phyloP scores from a whole-genome alignment of 768 basidiomycete genomes.

The Auriscalpium orientale region DNA sequence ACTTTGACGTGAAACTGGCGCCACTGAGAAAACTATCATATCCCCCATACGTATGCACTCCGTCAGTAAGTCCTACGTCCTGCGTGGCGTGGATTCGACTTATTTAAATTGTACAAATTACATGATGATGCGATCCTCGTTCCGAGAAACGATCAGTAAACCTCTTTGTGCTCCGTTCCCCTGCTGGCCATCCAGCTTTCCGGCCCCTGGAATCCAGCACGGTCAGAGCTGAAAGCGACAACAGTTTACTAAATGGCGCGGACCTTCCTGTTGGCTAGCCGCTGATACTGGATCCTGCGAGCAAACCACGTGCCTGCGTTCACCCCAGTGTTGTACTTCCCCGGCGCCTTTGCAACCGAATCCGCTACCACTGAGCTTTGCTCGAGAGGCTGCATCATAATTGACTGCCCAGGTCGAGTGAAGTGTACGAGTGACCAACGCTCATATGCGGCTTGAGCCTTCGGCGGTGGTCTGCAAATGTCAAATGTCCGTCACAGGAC shows the following conservation, averaged over 20 bases:
- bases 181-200: slow-evolving; percentile 10
- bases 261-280: neutral
- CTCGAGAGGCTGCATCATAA: neutral
- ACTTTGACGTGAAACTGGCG: too few relatives aligned
- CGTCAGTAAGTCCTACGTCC: too few relatives aligned
- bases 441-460: slow-evolving; percentile 41
- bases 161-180: slow-evolving; percentile 7
- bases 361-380: neutral
- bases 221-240: too few relatives aligned
- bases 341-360: neutral
- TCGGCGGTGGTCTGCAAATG: slow-evolving; percentile 40
- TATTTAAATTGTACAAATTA: too few relatives aligned
- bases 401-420: neutral
- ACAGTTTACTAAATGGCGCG: neutral
- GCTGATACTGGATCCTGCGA: neutral
- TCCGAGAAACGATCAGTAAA: neutral
- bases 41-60: too few relatives aligned
- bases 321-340: neutral
- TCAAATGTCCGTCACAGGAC: neutral
- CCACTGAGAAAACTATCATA: too few relatives aligned
- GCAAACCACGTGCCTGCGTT: slow-evolving; percentile 2
- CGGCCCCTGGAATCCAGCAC: neutral
- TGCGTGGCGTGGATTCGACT: too few relatives aligned
- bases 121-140: too few relatives aligned
- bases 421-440: slow-evolving; percentile 55